phyloP scores from a whole-genome alignment of 2,329 filamentous ascomycete species.

The Trichoderma citrinoviride region DNA sequence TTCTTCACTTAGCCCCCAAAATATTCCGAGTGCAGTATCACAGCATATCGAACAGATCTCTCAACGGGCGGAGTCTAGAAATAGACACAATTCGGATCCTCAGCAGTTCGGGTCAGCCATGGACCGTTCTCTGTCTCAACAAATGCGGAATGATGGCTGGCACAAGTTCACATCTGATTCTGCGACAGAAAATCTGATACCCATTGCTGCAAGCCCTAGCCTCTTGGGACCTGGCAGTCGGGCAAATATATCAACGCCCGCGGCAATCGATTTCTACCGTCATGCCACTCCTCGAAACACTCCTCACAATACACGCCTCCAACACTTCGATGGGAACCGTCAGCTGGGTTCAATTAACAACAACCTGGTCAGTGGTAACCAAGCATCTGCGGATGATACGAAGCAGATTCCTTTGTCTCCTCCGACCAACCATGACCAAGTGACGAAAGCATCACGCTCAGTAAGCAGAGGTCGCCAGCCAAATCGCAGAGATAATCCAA shows the following conservation, averaged over 20 bases:
- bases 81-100: conserved; percentile 1
- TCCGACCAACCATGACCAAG: not conserved
- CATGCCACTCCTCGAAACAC: not conserved
- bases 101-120: not conserved
- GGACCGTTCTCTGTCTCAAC: not conserved
- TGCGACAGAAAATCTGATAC: conserved; percentile 23
- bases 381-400: not conserved
- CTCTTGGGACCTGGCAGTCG: conserved; percentile 23
- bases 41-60: conserved; percentile 29
- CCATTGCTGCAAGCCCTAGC: conserved; percentile 32
- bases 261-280: conserved; percentile 4
- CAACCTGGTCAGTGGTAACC: not conserved
- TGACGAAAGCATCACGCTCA: not conserved
- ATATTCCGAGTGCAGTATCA: conserved; percentile 22
- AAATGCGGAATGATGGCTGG: conserved; percentile 23
- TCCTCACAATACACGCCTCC: not conserved
- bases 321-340: not conserved
- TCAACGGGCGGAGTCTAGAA: conserved; percentile 28
- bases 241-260: not conserved
- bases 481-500: not conserved
- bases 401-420: not conserved
- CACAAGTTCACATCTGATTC: conserved; percentile 2
- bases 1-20: conserved; percentile 24
- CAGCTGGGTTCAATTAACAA: not conserved
- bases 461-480: conserved; percentile 19